Evolutionary conservation across 2,329 filamentous ascomycete species (phyloP), one percentile per base, ranked within the genome.

Genomic region (Cladophialophora psammophila): DNA sequence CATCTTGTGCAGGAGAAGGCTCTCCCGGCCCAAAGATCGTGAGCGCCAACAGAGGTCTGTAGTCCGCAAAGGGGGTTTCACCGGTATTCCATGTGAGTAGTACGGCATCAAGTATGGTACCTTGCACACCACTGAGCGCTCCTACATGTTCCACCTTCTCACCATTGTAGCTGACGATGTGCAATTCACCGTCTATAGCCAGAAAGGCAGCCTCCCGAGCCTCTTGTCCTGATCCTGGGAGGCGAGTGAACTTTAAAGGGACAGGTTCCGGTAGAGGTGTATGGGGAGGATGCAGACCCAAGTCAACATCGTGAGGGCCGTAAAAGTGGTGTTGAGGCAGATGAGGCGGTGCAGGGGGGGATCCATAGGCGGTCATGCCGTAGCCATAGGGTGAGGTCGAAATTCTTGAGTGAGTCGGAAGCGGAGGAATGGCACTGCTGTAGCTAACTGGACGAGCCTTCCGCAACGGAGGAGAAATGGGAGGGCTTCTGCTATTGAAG

Each of bases 81-180:
- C 81, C 78, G 32, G 85, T 79, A 18, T 83, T 86, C 86, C 90
- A 92, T 0, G 91, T 89, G 57, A 97, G 79, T 31, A 97, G 88
- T 78, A 94, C 96, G 63, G 94, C 94, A 71, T 91, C 86, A 70
- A 93, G 83, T 0, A 97, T 91, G 26, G 89, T 89, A 48, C 94
- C 94, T 73, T 89, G 87, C 34, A 97, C 82, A 4, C 92, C 92
- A 74, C 90, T 90, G 56, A 97, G 80, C 64, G 87, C 87, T 20
- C 89, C 89, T 35, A 93, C 80, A 26, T 87, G 84, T 63, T 92
- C 90, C 62, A 92, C 78, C 57, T 90, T 91, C 68, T 89, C 88
- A 74, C 90, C 91, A 52, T 88, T 87, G 35, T 96, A 85, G 20
- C 87, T 84, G 71, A 92, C 90, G 15, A 97, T 85, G 70, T 94